phyloP scores from a whole-genome alignment of 2,329 filamentous ascomycete species.

The Grosmannia clavigera region DNA sequence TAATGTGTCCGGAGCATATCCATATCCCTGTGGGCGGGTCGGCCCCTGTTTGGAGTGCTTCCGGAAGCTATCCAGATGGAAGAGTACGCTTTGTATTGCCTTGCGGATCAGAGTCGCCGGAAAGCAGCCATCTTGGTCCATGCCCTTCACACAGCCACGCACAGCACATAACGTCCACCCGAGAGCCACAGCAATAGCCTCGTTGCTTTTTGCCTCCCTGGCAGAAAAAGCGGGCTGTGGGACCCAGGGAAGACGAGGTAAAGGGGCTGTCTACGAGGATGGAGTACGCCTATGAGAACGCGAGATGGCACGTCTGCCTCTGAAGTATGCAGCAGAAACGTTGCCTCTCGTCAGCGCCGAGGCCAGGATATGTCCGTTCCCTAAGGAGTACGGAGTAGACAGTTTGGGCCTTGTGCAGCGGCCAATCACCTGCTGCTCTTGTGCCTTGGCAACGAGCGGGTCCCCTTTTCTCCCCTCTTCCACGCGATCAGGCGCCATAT shows the following conservation, averaged over 20 bases:
- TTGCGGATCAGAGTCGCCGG: neutral
- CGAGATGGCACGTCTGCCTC: neutral
- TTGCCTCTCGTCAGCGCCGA: no score
- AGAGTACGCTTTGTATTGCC: no score
- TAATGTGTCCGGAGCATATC: neutral
- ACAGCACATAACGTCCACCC: no score
- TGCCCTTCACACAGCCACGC: neutral
- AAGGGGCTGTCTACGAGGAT: no score
- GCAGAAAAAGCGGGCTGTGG: neutral
- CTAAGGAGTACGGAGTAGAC: no score
- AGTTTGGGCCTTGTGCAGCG: constrained; percentile 2
- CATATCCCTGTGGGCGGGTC: neutral
- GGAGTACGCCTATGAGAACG: no score
- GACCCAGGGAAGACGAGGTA: neutral
- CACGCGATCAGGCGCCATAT: constrained; percentile 7
- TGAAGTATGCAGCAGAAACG: neutral
- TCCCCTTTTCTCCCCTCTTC: constrained; percentile 5
- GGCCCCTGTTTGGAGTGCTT: neutral
- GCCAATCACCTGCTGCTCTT: constrained; percentile 14
- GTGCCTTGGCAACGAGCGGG: constrained; percentile 3
- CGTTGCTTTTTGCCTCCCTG: neutral
- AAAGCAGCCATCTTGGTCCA: neutral
- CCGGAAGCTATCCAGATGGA: neutral
- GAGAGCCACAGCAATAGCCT: neutral
- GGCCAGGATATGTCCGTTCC: no score